These are phyloP conservation scores for Phytophthora sp. DNA, from an alignment of 352 stramenopile genomes.

Conservation along the genomic window DNA sequence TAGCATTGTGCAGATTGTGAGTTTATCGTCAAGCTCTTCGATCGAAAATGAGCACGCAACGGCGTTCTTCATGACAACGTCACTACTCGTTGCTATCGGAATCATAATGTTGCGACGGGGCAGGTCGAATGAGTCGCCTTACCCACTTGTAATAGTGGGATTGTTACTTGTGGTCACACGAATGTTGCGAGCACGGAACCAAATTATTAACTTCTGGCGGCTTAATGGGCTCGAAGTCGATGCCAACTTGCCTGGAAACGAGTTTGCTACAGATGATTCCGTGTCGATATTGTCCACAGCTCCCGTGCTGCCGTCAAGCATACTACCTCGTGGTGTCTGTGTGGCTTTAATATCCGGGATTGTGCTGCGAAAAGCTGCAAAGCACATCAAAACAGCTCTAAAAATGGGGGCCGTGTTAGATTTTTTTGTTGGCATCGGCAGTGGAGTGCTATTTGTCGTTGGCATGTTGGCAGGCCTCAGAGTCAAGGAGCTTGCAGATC, in stretches of 20 bases:
- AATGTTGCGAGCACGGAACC: constrained; percentile 77
- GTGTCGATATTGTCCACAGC: constrained; percentile 83
- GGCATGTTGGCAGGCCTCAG: constrained; percentile 32
- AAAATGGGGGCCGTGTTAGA: constrained; percentile 10
- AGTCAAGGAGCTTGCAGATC: constrained; percentile 33
- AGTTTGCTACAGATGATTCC: constrained; percentile 80
- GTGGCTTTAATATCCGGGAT: constrained; percentile 46
- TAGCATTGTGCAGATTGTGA: constrained; percentile 57
- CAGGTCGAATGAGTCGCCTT: constrained; percentile 1
- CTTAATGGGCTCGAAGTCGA: constrained; percentile 70
- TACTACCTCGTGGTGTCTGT: constrained; percentile 35
- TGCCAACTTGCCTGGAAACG: constrained; percentile 53
- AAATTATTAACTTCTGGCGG: constrained; percentile 89
- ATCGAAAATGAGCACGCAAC: constrained; percentile 92
- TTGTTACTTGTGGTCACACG: constrained; percentile 54
- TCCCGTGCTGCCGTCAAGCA: constrained; percentile 40
- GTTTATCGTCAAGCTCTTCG: constrained; percentile 80
- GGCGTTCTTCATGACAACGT: constrained; percentile 75
- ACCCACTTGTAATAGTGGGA: constrained; percentile 22
- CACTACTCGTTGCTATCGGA: constrained; percentile 38
- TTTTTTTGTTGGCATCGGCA: constrained; percentile 13
- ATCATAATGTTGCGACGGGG: constrained; percentile 26
- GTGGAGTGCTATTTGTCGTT: constrained; percentile 31
- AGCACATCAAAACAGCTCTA: neutral
- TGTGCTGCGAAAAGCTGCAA: constrained; percentile 39